Conservation (phyloP, 441 rosid genomes). For the Cnidoscolus chayamansa region DNA sequence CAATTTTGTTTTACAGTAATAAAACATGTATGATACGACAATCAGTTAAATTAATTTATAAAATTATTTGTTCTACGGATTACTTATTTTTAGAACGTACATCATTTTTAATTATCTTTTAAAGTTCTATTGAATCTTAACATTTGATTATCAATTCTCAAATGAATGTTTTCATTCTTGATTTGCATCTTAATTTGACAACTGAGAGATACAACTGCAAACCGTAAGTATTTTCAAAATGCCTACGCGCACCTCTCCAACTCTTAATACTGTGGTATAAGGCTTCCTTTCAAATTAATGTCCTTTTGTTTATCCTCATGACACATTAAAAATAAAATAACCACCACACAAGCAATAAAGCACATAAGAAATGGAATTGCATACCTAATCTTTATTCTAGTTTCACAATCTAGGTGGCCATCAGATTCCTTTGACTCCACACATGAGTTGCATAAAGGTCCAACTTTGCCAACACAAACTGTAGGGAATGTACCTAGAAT, state of each 20-base stretch:
- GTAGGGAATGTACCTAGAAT: slow-evolving; percentile 59
- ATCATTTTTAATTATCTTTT: no score
- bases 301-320: not conserved
- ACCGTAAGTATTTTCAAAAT: not conserved
- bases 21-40: no score
- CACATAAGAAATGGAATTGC: slow-evolving; percentile 10
- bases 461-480: slow-evolving; percentile 61
- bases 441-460: slow-evolving; percentile 76
- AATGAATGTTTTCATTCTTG: no score
- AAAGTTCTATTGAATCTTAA: no score
- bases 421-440: slow-evolving; percentile 49
- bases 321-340: not conserved
- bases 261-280: not conserved
- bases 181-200: not conserved
- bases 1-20: no score
- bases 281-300: not conserved
- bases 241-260: not conserved
- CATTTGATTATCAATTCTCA: no score
- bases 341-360: not conserved
- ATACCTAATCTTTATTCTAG: slow-evolving; percentile 44
- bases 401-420: slow-evolving; percentile 32
- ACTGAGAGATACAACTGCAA: not conserved
- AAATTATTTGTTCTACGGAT: no score
- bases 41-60: no score
- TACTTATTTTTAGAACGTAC: no score